These are phyloP conservation scores for Lasiosphaeria ovina DNA, from an alignment of 495 filamentous ascomycete genomes.

Conservation along the genomic window DNA sequence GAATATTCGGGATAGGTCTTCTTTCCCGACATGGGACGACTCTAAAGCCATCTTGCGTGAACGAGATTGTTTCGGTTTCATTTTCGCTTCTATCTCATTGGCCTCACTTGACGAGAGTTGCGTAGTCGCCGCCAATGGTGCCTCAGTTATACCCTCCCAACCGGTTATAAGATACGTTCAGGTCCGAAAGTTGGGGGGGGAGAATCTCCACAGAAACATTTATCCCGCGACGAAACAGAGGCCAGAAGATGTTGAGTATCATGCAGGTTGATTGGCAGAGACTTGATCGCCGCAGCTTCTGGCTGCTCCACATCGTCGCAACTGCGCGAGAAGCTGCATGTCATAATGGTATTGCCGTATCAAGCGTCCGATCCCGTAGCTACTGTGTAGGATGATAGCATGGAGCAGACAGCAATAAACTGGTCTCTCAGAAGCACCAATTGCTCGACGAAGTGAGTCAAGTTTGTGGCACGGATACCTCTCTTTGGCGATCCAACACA, in stretches of 20 bases:
- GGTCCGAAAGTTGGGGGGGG: conserved; percentile 9
- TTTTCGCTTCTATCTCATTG: conserved; percentile 28
- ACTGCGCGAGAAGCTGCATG: conserved; percentile 29
- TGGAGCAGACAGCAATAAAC: too few relatives aligned
- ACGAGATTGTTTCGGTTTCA: conserved; percentile 19
- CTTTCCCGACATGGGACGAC: conserved; percentile 17
- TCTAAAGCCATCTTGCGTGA: conserved; percentile 9
- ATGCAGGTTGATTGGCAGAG: conserved; percentile 23
- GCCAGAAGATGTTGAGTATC: conserved; percentile 9
- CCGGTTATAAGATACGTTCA: conserved; percentile 16
- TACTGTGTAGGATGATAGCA: too few relatives aligned
- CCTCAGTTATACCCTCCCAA: conserved; percentile 32
- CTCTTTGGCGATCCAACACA: conserved; percentile 1
- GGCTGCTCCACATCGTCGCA: conserved; percentile 19
- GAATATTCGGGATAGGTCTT: background rate
- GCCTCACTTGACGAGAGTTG: conserved; percentile 12
- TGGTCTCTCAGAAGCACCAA: background rate
- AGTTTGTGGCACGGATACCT: conserved; percentile 9
- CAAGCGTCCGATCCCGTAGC: conserved; percentile 17
- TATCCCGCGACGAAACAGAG: conserved; percentile 17
- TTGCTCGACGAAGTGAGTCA: conserved; percentile 17
- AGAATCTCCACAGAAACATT: conserved; percentile 19
- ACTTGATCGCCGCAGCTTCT: background rate
- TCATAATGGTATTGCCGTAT: conserved; percentile 24
- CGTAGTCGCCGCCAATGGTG: conserved; percentile 21